Percentiles rank a stretch among this genome's conserved stretches.
Evolutionary conservation across 129 eudicot species (phyloP).

Genomic region (Flaveria trinervia): DNA sequence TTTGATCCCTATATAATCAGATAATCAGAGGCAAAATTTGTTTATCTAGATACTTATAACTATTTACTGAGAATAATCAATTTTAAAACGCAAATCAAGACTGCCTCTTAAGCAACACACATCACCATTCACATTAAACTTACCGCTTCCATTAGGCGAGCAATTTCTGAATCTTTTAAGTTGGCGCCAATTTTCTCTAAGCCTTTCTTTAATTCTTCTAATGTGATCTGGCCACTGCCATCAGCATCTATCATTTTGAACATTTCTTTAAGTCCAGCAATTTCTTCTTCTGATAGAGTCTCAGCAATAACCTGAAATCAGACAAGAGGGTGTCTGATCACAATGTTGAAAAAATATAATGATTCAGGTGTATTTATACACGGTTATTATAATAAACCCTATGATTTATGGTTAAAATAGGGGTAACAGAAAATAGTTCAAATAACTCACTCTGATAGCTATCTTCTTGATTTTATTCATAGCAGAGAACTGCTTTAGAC

Average conservation of each 20-base stretch:
- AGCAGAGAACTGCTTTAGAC: conserved; percentile 91
- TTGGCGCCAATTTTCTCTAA: conserved; percentile 79
- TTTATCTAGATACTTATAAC: no score
- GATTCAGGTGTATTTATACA: neutral
- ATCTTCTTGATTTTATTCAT: conserved; percentile 93
- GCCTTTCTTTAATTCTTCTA: conserved; percentile 77
- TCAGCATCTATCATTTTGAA: conserved; percentile 88
- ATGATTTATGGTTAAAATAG: neutral
- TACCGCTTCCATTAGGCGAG: conserved; percentile 77
- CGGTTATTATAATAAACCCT: neutral
- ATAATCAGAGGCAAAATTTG: no score
- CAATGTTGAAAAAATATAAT: conserved; percentile 5
- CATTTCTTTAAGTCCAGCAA: conserved; percentile 92
- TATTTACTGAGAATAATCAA: no score
- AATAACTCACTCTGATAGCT: conserved; percentile 71
- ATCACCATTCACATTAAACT: conserved; percentile 11
- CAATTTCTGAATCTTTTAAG: conserved; percentile 72
- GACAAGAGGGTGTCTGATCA: conserved; percentile 19
- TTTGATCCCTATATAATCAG: no score
- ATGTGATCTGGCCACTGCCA: conserved; percentile 81
- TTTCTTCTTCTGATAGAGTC: conserved; percentile 88
- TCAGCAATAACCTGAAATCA: conserved; percentile 79
- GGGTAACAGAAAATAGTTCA: neutral
- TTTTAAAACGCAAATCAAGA: no score
- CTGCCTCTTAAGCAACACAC: no score